Percentiles rank a stretch among this genome's conserved stretches.
Conservation (phyloP, 805 yeast species). For the Candida suzukii region DNA sequence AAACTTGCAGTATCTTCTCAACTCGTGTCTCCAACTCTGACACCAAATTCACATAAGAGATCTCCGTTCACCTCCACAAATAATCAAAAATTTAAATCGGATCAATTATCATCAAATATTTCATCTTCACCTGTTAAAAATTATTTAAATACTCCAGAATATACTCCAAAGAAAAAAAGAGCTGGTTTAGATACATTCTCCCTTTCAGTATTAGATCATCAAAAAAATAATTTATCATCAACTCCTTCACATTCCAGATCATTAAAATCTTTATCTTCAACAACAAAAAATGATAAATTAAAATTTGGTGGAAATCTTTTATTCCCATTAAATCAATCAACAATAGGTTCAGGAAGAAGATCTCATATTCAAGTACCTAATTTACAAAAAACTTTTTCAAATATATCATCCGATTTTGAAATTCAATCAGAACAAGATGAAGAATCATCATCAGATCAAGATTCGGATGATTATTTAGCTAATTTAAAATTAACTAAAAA, state of each 20-base stretch:
- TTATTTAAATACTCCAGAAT: background rate
- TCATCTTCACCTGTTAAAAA: background rate
- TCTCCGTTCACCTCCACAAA: background rate
- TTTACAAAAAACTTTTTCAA: background rate
- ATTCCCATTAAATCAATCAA: conserved; percentile 23
- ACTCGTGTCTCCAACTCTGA: background rate
- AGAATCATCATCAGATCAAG: no score
- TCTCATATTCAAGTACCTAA: background rate
- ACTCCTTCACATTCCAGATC: no score
- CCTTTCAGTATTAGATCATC: no score
- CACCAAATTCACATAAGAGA: background rate
- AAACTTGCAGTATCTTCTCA: no score
- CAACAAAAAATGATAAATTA: background rate
- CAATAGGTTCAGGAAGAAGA: conserved; percentile 23
- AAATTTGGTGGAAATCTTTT: conserved; percentile 5
- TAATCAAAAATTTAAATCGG: background rate
- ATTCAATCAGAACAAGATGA: conserved; percentile 14
- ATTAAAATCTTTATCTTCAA: background rate
- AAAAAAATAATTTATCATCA: background rate
- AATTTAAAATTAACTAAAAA: no score
- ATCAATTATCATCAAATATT: background rate
- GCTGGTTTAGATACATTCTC: no score
- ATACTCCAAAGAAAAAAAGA: background rate
- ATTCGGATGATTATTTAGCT: no score
- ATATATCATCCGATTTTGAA: background rate